phyloP scores from a whole-genome alignment of 495 filamentous ascomycete species.

The Aspergillus hancockii region DNA sequence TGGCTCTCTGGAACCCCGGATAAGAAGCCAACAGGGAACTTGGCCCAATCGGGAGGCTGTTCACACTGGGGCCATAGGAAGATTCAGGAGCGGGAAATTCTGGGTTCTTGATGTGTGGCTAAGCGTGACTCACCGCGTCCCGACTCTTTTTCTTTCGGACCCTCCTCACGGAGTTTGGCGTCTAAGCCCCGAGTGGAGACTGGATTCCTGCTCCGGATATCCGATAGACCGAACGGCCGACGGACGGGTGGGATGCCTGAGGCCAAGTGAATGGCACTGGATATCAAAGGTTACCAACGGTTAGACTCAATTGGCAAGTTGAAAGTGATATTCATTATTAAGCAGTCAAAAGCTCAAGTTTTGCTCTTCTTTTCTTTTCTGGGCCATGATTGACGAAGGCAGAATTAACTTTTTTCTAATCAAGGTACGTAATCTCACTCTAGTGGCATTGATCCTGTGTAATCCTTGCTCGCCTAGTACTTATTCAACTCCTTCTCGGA shows the following conservation, averaged over 20 bases:
- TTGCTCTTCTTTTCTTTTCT: not conserved
- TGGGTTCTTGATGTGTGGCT: conserved; percentile 10
- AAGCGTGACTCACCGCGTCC: conserved; percentile 23
- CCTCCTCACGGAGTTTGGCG: conserved; percentile 18
- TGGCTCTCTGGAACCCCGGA: conserved; percentile 12
- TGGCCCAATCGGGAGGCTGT: conserved; percentile 18
- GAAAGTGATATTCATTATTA: not conserved
- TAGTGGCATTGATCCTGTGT: not conserved
- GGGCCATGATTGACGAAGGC: not conserved
- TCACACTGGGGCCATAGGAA: conserved; percentile 21
- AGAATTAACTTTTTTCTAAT: not conserved
- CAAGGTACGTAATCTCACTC: not conserved
- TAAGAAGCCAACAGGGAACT: not conserved
- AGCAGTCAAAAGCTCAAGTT: not conserved
- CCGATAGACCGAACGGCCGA: conserved; percentile 22
- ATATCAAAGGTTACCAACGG: not conserved
- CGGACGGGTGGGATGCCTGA: conserved; percentile 10
- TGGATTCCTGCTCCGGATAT: conserved; percentile 9
- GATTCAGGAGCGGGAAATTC: conserved; percentile 20
- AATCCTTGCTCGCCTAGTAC: not conserved
- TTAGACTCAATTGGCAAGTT: not conserved
- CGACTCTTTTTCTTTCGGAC: conserved; percentile 28
- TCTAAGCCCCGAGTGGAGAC: conserved; percentile 6
- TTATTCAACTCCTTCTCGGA: not conserved
- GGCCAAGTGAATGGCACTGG: not conserved